A percentile compares a stretch with the other conserved stretches of the same genome.
Evolutionary conservation across 2,329 filamentous ascomycete genomes (phyloP).

Genomic region (Xylariaceae sp.): DNA sequence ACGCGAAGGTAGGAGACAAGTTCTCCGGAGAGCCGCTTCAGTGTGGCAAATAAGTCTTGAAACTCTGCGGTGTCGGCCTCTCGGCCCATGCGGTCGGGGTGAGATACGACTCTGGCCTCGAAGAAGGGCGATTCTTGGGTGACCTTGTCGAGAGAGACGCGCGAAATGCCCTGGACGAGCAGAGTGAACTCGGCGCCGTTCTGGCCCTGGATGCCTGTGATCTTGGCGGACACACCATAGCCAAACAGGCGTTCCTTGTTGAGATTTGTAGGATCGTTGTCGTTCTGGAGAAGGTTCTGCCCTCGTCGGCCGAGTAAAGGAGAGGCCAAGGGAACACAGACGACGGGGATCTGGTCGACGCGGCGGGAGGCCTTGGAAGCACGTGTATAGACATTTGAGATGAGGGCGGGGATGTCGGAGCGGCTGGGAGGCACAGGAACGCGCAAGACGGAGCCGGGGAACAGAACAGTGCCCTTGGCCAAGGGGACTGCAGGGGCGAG

Average conservation of each 20-base stretch:
- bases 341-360: constrained; percentile 69
- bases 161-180: constrained; percentile 78
- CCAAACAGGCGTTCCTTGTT: constrained; percentile 72
- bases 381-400: constrained; percentile 79
- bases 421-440: constrained; percentile 76
- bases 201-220: constrained; percentile 72
- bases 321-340: constrained; percentile 81
- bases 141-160: constrained; percentile 71
- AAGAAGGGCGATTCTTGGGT: constrained; percentile 79
- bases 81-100: constrained; percentile 22
- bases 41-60: constrained; percentile 67
- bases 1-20: constrained; percentile 80
- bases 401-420: constrained; percentile 81
- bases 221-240: constrained; percentile 77
- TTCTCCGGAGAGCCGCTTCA: constrained; percentile 83
- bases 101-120: constrained; percentile 67
- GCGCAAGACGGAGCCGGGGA: constrained; percentile 80
- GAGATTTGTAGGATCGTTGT: constrained; percentile 55
- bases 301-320: constrained; percentile 70
- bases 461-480: constrained; percentile 72
- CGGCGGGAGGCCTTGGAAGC: constrained; percentile 64
- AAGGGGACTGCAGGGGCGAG: constrained; percentile 77
- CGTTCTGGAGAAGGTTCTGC: constrained; percentile 67
- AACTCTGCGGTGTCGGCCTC: constrained; percentile 24
- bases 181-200: constrained; percentile 74